Conservation (phyloP, 345 rosid genomes). For the Durio zibethinus region DNA sequence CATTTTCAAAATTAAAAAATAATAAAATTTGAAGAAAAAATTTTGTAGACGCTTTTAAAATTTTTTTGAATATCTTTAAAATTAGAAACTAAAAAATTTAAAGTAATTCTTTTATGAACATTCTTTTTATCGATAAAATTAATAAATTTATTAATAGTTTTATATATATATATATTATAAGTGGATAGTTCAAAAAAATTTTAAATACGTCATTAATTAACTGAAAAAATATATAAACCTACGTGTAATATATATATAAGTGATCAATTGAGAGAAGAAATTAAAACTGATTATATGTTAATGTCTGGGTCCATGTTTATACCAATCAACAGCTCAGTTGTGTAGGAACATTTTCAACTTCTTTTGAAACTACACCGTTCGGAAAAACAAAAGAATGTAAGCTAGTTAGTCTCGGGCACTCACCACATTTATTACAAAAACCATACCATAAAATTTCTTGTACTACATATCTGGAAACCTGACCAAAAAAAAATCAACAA, state of each 20-base stretch:
- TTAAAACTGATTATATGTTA: not conserved
- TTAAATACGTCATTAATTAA: too few relatives aligned
- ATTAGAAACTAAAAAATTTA: too few relatives aligned
- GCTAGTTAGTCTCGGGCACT: not conserved
- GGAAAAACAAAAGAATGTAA: not conserved
- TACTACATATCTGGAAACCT: not conserved
- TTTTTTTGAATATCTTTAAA: too few relatives aligned
- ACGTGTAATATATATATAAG: not conserved
- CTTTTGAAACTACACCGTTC: not conserved
- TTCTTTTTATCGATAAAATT: too few relatives aligned
- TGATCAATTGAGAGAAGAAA: not conserved
- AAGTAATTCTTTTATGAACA: too few relatives aligned
- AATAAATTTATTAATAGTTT: too few relatives aligned
- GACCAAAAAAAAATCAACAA: not conserved
- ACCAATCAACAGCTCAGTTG: not conserved
- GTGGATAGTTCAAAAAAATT: too few relatives aligned
- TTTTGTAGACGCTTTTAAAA: too few relatives aligned
- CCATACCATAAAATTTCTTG: not conserved
- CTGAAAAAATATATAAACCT: too few relatives aligned
- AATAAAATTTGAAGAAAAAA: too few relatives aligned
- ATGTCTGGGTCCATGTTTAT: slow-evolving; percentile 7
- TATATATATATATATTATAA: too few relatives aligned
- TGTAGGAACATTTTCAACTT: slow-evolving; percentile 2
- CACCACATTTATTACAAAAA: not conserved
- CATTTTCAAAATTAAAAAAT: too few relatives aligned